A percentile compares a stretch with the other conserved stretches of the same genome.
Conservation (phyloP, 2,329 filamentous ascomycete species). For the Trichophyton equinum region DNA sequence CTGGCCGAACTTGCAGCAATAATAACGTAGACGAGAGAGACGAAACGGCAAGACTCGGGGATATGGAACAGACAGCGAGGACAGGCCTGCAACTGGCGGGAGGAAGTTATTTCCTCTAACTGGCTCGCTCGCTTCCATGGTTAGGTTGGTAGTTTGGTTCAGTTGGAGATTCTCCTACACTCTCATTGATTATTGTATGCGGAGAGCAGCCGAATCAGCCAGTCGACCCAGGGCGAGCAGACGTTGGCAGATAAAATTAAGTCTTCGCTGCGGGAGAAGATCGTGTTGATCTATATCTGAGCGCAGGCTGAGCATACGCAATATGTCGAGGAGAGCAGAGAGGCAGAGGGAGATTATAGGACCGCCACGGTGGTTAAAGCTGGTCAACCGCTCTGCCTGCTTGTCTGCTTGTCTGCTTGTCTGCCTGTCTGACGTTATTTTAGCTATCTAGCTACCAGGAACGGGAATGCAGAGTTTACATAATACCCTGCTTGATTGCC, state of each 20-base stretch:
- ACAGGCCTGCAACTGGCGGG: too few species aligned
- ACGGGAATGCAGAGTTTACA: conserved; percentile 3
- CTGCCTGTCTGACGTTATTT: neutral
- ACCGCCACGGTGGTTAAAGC: neutral
- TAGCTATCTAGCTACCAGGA: neutral
- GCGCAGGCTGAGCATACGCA: neutral
- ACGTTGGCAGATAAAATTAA: neutral
- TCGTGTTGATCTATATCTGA: conserved; percentile 1
- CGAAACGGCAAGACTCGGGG: neutral
- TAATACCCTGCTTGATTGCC: conserved; percentile 4
- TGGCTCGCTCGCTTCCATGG: neutral
- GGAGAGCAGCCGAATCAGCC: neutral
- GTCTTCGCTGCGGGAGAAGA: neutral
- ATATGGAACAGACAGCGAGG: neutral
- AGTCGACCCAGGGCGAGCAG: neutral
- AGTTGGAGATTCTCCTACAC: neutral
- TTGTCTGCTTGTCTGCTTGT: neutral
- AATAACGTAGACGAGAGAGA: neutral
- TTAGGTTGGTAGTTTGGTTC: neutral
- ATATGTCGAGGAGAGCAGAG: neutral
- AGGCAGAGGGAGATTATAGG: neutral
- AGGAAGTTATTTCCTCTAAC: neutral
- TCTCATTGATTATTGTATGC: too few species aligned
- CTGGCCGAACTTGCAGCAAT: neutral
- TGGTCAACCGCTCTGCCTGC: neutral